Conservation (phyloP, 768 basidiomycete genomes). For the Termitomyces heimii region DNA sequence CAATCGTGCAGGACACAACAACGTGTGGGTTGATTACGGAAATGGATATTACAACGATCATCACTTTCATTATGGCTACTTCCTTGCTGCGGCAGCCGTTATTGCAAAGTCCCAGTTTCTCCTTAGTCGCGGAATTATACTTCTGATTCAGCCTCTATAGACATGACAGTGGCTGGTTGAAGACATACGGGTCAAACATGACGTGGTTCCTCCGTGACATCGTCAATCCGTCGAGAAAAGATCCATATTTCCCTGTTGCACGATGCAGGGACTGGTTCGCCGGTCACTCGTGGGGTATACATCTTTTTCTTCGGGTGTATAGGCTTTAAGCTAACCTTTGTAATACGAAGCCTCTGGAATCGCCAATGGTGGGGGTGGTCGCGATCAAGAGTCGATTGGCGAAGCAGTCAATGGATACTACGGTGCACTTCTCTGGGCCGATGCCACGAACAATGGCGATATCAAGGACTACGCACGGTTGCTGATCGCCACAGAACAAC, state of each 20-base stretch:
- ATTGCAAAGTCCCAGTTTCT: conserved; percentile 21
- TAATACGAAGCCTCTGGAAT: conserved; percentile 24
- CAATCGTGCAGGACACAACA: conserved; percentile 22
- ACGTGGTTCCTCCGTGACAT: conserved; percentile 26
- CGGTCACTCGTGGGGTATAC: conserved; percentile 31
- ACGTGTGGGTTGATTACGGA: conserved; percentile 25
- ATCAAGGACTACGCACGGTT: conserved; percentile 26
- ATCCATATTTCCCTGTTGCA: conserved; percentile 25
- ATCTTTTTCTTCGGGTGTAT: neutral
- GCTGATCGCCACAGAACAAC: conserved; percentile 28
- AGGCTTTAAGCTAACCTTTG: neutral
- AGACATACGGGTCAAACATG: conserved; percentile 18
- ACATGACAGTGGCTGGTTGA: conserved; percentile 21
- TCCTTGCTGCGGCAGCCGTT: conserved; percentile 24
- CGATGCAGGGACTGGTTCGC: conserved; percentile 31
- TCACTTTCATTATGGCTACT: conserved; percentile 30
- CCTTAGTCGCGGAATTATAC: neutral
- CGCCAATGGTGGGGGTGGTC: conserved; percentile 25
- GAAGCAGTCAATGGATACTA: conserved; percentile 31
- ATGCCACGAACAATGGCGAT: conserved; percentile 23
- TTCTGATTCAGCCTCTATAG: conserved; percentile 8
- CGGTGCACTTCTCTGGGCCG: conserved; percentile 26
- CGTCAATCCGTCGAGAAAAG: conserved; percentile 24
- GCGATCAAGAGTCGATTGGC: conserved; percentile 27
- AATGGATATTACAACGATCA: conserved; percentile 31